Base-by-base conservation (phyloP, 495 filamentous ascomycete species). In the Lophiotrema nucula region DNA sequence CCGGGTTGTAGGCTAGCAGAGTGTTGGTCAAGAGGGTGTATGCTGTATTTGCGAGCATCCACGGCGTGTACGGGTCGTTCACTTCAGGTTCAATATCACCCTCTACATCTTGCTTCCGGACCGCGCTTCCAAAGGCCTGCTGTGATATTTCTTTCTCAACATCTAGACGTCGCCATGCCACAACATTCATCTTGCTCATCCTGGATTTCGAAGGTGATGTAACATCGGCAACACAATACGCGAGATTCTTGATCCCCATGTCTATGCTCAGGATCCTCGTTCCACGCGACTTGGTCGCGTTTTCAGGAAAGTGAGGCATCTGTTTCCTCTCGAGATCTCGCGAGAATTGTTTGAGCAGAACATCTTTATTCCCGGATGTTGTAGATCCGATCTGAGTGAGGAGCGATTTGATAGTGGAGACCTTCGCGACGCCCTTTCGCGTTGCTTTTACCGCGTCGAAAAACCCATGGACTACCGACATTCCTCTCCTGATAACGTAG, bases 191-290 rank as follows among this genome's bases (percentile, higher is more conserved):
- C 6, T 47, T 28, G 2, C 37, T 37, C 16, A 23, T 37, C 1
- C 4, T 1, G 8, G 19, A 24, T 8, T 6, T 33, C 12, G n/a
- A 0, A 8, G 13, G 4, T 5, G 2, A 1, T 15, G 33, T 56
- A 3, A 79, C 62, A 37, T 80, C 70, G 47, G 86, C 65, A 31
- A 88, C 70, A 68, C 84, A 87, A 68, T 85, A 90, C 13, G 90
- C 92, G 15, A 96, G 74, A 72, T 93, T 95, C 38, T 82, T 81
- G 65, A 97, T 85, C 39, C 91, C 89, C 81, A 96, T 84, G 72
- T 96, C 89, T 64, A 93, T 86, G 68, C 89, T 90, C 21, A 97
- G 69, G 45, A 97, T 80, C 23, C 73, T 53, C 3, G 22, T 44
- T 11, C 27, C 37, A 21, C 52, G 44, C 15, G 28, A 42, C 6